Base-by-base conservation (phyloP, 352 stramenopile genomes). In the Globisporangium orthogonon region DNA sequence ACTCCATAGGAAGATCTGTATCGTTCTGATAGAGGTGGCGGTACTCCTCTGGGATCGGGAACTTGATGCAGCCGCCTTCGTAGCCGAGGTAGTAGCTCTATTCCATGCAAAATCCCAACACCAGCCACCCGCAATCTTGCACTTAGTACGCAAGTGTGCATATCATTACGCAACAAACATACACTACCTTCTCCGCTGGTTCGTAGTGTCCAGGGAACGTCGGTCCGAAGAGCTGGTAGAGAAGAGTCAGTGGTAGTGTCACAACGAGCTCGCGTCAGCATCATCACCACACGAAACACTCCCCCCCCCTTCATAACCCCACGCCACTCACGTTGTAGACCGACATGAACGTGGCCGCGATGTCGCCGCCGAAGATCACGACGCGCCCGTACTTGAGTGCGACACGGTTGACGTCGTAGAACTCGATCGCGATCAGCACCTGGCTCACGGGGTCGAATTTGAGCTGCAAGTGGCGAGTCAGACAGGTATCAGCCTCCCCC, bases 271-370 rank as follows among this genome's bases (percentile, higher is more conserved):
- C 40, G 10, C 33, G 14, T 28, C 7, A 35, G 7, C 40, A 56
- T 7, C 39, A 40, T 7, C 17, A 23, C 6, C n/a, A 33, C 10
- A 41, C 1, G n/a, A 15, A 4, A 33, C 6, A 23, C 23, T 23
- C 40, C 40, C 13, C 40, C 40, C 13, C 40, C n/a, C 40, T 46
- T 18, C 14, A 11, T 15, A 46, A 18, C 40, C 14, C 40, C 9
- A 18, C 40, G n/a, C 9, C 40, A 48, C 58, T n/a, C 69, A 94
- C 85, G 49, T 94, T 91, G 70, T 94, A 94, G 14, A 94, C 72
- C 23, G 85, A 92, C 76, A 93, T 91, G 67, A 92, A 94, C 31
- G 85, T 93, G 35, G 85, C 77, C 10, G 78, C 70, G 54, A 88
- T 73, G 31, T 87, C 77, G 4, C 83, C 84, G 3, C 85, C 83